Conservation (phyloP, 768 basidiomycete genomes). For the Psilocybe sp. region DNA sequence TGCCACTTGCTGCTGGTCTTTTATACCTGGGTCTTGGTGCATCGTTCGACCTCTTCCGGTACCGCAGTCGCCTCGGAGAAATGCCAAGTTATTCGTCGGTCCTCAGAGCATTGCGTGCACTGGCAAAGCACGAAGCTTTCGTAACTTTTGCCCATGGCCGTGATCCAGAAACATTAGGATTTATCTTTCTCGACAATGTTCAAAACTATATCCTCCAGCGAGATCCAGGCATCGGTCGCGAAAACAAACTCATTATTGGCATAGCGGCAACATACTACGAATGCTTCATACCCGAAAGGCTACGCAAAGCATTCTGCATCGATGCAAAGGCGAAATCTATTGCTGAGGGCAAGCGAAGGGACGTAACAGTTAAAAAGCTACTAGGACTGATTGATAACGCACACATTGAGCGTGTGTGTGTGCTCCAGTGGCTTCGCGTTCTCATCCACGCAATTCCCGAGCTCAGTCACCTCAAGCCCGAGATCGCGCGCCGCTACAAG, state of each 20-base stretch:
- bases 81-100: constrained; percentile 19
- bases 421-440: constrained; percentile 25
- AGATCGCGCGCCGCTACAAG: constrained; percentile 19
- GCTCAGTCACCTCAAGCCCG: constrained; percentile 12
- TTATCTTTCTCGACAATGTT: constrained; percentile 25
- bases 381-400: constrained; percentile 18
- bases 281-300: constrained; percentile 11
- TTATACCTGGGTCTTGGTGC: constrained; percentile 14
- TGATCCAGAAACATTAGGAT: constrained; percentile 12
- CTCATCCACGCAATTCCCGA: constrained; percentile 24
- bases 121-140: constrained; percentile 19
- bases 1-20: constrained; percentile 15
- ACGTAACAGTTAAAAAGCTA: constrained; percentile 20
- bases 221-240: constrained; percentile 25
- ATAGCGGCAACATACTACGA: constrained; percentile 19
- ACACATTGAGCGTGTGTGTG: constrained; percentile 21
- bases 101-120: constrained; percentile 8
- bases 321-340: constrained; percentile 13
- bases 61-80: constrained; percentile 8
- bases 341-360: constrained; percentile 3
- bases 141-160: constrained; percentile 7
- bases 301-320: constrained; percentile 17
- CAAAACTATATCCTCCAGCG: constrained; percentile 24
- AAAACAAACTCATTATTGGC: constrained; percentile 26
- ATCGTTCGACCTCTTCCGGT: constrained; percentile 13